Evolutionary conservation across 495 filamentous ascomycete genomes (phyloP), one percentile per base, ranked within the genome.

Genomic region (Tirmania nivea): DNA sequence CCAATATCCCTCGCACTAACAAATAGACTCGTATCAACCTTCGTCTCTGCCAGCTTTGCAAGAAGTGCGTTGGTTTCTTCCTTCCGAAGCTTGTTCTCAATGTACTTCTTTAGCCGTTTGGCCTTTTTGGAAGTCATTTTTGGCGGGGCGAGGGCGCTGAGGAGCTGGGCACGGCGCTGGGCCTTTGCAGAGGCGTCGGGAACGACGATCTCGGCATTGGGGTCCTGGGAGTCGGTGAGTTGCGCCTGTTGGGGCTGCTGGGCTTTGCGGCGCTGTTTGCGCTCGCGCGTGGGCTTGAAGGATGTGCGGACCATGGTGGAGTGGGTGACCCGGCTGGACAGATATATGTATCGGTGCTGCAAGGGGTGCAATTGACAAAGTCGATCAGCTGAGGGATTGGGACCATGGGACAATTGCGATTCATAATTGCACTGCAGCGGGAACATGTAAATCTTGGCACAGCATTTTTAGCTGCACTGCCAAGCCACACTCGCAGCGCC

Each of bases 101-200:
- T 93, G 63, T 99, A 99, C 63, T 95, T 95, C 55, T 95, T 86
- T 35, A 99, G 69, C 39, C 90, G 74, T 69, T 95, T 96, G 53
- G 85, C 76, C 69, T 99, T 99, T 71, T 96, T 93, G 39, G 77
- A 73, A 35, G 81, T 89, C 56, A 94, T 77, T 63, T 83, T 84
- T n/a, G 73, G 67, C 51, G 83, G 74, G 45, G 51, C 39, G 12
- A 12, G 17, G 25, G 12, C 17, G 3, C 25, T 34, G 49, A 19
- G 17, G 49, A 63, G 42, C 10, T 73, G 71, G 48, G 75, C 78
- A 20, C 12, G 17, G 49, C 60, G 42, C 10, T 73, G 71, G 48
- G 75, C 78, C 55, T 76, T 73, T 61, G 89, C 76, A 58, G 84
- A 80, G 36, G 67, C 69, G 63, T 83, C 35, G 35, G 56, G 57